A percentile compares a stretch with the other conserved stretches of the same genome.
These are phyloP conservation scores for Phytophthora quininea DNA, from an alignment of 352 stramenopile species.

Conservation along the genomic window DNA sequence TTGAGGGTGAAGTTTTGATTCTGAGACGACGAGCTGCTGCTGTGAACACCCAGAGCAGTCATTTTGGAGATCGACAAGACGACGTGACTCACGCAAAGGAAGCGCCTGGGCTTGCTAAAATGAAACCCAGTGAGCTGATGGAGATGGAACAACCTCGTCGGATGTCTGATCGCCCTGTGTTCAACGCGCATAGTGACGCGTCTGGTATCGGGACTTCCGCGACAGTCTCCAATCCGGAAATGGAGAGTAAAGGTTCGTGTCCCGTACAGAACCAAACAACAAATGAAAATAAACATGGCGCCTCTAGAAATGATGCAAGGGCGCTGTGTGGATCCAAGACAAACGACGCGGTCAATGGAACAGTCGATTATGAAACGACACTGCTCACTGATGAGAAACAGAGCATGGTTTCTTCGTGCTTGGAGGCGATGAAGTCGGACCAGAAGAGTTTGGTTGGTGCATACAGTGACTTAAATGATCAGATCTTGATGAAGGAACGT, in stretches of 20 bases:
- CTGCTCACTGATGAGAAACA: background rate
- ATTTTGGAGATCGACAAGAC: background rate
- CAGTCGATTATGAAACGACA: background rate
- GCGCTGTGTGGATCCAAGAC: background rate
- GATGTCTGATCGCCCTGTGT: background rate
- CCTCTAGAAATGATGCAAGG: background rate
- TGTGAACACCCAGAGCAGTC: background rate
- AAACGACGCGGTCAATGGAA: background rate
- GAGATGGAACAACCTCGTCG: background rate
- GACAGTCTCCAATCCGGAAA: background rate
- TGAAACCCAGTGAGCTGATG: background rate
- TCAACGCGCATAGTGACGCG: background rate
- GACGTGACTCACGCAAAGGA: background rate
- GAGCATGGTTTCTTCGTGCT: background rate
- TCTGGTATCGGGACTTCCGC: background rate
- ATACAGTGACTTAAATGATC: constrained; percentile 38
- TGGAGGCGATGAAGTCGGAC: background rate
- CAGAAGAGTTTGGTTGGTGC: constrained; percentile 12
- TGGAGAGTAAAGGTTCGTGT: background rate
- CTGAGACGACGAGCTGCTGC: constrained; percentile 14
- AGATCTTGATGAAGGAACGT: constrained; percentile 39
- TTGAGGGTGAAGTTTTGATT: constrained; percentile 39
- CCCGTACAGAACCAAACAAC: background rate
- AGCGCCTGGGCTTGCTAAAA: background rate
- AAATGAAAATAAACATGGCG: background rate